Base-by-base conservation (phyloP, 441 rosid genomes). In the Mallotus repandus region DNA sequence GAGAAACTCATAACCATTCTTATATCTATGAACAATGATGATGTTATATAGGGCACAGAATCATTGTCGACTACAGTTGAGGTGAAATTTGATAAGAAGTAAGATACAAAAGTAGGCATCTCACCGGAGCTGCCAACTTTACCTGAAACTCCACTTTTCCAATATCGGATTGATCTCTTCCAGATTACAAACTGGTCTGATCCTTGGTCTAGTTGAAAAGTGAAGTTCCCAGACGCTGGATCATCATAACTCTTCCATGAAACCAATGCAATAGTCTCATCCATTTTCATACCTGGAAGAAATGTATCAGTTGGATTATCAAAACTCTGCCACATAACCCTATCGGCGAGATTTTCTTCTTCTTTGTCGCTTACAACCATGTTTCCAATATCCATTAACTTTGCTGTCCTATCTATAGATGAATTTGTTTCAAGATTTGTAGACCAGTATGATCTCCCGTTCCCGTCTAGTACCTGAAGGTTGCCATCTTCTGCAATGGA, bases 221-320 rank as follows among this genome's bases (percentile, higher is more conserved):
- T 78, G 83, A 84, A 89, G 66, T 86, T 77, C 69, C 91, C 93
- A 16, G 76, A 57, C 21, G 81, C 74, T 13, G 97, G 96, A 70
- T 91, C 86, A 38, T 76, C 77, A 18, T 52, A 58, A 66, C 83
- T 77, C 69, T 68, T 78, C 89, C 92, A 89, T 3, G 91, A 90
- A 76, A 78, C 73, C 45, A 88, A 69, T 16, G 70, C 71, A 74
- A 83, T 60, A 3, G 68, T 65, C 65, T 72, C 81, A 66, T 79
- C 76, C 86, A 89, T 87, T 57, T 22, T 80, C 96, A 90, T 90
- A 59, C 91, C 93, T n/a, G 93, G 91, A 70, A 90, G 88, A 82
- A 90, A 87, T 11, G 93, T 90, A 71, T 88, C 90, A 1, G 90
- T 85, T 25, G 91, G 93, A 61, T 86, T 63, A 60, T 84, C 80